Base-by-base conservation (phyloP, 805 yeast species). In the Pichia nanzhaoensis region DNA sequence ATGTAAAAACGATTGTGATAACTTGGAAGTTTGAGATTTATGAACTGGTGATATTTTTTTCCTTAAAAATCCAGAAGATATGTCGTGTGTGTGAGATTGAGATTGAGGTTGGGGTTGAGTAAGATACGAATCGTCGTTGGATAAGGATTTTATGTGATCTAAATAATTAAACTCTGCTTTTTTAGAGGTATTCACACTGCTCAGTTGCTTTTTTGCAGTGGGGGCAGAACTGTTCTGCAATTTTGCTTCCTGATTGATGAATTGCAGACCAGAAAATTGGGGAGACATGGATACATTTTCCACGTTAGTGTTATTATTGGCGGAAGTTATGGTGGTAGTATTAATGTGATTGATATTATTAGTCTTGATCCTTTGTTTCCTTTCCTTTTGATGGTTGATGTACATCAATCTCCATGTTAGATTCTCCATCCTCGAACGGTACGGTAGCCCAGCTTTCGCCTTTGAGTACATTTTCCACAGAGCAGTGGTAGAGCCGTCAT, bases 381-480 rank as follows among this genome's bases (percentile, higher is more conserved):
- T 21, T 39, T 40, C 45, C 20, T 52, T 48, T 39, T 54, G 43
- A 49, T 59, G 43, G 47, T 65, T 72, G 52, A 82, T 67, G 37
- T 73, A 77, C 90, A 88, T 82, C 78, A 88, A 74, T 48, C 96
- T 68, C 96, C 96, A 88, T 9, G 95, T 80, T 44, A 88, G 63
- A 59, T 89, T 89, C 57, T 84, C 87, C 80, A 89, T 83, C 41
- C 96, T 68, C 22, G 78, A 74, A 45, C 76, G 74, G 60, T 85
- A 80, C 1, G 95, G 95, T 34, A 89, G 65, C 12, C 82, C 71
- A 10, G 85, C 80, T 52, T 77, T 78, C 14, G 95, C 95, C 51
- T 75, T 76, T 42, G 82, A 71, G 63, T 89, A 89, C 82, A 89
- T 75, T 57, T 79, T 79, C 95, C 95, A 89, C 19, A 87, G 63